Percentiles rank a stretch among this genome's conserved stretches.
These are phyloP conservation scores for Solanum hybrid DNA, from an alignment of 305 asterid genomes.

Conservation along the genomic window DNA sequence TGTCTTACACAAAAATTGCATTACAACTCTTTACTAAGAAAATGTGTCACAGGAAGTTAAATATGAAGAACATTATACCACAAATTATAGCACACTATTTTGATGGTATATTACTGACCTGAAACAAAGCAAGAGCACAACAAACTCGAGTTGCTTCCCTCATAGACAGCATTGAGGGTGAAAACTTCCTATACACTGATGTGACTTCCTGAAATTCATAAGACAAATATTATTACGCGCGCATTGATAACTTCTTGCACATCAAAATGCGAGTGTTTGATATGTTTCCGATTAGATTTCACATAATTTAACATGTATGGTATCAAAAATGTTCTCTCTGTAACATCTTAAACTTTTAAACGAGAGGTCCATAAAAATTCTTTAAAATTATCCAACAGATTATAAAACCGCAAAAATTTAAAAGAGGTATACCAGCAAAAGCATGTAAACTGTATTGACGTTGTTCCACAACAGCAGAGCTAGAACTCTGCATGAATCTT, in stretches of 20 bases:
- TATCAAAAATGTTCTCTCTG: not conserved
- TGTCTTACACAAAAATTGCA: too few relatives aligned
- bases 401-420: too few relatives aligned
- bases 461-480: not conserved
- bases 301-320: not conserved
- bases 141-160: too few relatives aligned
- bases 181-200: not conserved
- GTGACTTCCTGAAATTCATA: not conserved
- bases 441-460: not conserved
- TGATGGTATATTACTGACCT: too few relatives aligned
- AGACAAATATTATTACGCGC: too few relatives aligned
- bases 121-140: too few relatives aligned
- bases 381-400: not conserved
- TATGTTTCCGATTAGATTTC: not conserved
- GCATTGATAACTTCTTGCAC: not conserved
- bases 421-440: not conserved
- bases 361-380: not conserved
- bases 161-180: too few relatives aligned
- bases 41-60: too few relatives aligned
- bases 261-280: not conserved
- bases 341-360: not conserved
- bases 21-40: too few relatives aligned
- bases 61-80: not conserved
- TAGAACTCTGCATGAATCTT: not conserved
- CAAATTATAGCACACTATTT: too few relatives aligned